Base-by-base conservation (phyloP, 495 filamentous ascomycete genomes). In the Lichenothelia convexa region DNA sequence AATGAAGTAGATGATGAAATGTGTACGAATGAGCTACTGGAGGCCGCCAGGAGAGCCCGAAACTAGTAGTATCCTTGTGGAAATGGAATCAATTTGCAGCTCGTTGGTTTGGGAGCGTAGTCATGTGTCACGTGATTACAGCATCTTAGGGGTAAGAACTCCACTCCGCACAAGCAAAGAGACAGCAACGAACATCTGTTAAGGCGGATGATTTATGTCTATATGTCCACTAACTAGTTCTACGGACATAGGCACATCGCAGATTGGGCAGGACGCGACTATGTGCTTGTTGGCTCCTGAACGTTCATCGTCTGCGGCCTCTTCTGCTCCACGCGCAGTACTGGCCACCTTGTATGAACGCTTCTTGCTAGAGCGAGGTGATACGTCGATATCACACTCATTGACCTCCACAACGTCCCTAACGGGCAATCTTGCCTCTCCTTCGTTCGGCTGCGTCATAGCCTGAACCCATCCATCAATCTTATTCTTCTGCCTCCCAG, bases 401-500 rank as follows among this genome's bases (percentile, higher is more conserved):
- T n/a, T n/a, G 17, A 13, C 15, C 9, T n/a, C 31, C 13, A 18
- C 15, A 18, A 13, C 15, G 12, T n/a, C n/a, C n/a, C n/a, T n/a
- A n/a, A n/a, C n/a, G n/a, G n/a, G n/a, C n/a, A n/a, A n/a, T n/a
- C n/a, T n/a, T n/a, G n/a, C 15, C 21, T 13, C 15, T 18, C 15
- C 21, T 30, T 20, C 15, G 2, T 35, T 26, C 1, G 31, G 27
- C 21, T 42, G 24, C 1, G 4, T 21, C 16, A 6, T 33, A 4
- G 18, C 32, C 24, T 47, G 43, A 8, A 51, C 42, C 54, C 54
- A 57, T 5, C 32, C 29, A 41, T 57, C 49, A 22, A 57, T 36
- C 39, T 55, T 57, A 30, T 55, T 57, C 42, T 49, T 57, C 41
- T 57, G 54, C 43, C 37, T 36, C 9, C 53, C 53, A 1, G 53